These are phyloP conservation scores for Heliosperma pusillum DNA, from an alignment of 148 eudicot species.

Conservation along the genomic window DNA sequence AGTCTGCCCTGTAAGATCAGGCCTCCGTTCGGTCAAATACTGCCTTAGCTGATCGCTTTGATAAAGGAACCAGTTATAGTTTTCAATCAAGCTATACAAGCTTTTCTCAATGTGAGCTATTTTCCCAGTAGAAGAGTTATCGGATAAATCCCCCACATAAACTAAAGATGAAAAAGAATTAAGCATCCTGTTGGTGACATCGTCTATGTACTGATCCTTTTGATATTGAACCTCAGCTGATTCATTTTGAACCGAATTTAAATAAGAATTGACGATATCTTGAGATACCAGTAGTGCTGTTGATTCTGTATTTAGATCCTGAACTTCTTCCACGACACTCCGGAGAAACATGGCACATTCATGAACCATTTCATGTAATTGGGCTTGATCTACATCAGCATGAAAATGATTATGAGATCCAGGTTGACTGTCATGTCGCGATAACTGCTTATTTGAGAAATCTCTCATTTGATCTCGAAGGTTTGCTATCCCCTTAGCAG, in stretches of 20 bases:
- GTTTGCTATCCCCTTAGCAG: conserved; percentile 48
- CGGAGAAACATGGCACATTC: conserved; percentile 61
- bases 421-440: conserved; percentile 30
- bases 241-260: conserved; percentile 40
- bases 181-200: conserved; percentile 48
- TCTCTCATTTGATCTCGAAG: conserved; percentile 57
- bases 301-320: conserved; percentile 51
- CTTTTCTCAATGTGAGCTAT: conserved; percentile 60
- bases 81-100: conserved; percentile 53
- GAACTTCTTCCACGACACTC: conserved; percentile 54
- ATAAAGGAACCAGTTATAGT: conserved; percentile 66
- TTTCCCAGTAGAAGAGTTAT: conserved; percentile 52
- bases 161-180: conserved; percentile 49
- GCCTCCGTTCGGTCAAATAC: conserved; percentile 54
- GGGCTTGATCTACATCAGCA: conserved; percentile 32
- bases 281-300: conserved; percentile 51
- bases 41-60: conserved; percentile 64
- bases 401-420: conserved; percentile 24
- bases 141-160: conserved; percentile 48
- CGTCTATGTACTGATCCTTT: conserved; percentile 52
- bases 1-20: conserved; percentile 50
- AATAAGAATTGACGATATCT: conserved; percentile 42
- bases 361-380: conserved; percentile 57
- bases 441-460: conserved; percentile 36
- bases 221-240: conserved; percentile 44